Evolutionary conservation across 2,329 filamentous ascomycete genomes (phyloP).

Genomic region (Parastagonospora nodorum): DNA sequence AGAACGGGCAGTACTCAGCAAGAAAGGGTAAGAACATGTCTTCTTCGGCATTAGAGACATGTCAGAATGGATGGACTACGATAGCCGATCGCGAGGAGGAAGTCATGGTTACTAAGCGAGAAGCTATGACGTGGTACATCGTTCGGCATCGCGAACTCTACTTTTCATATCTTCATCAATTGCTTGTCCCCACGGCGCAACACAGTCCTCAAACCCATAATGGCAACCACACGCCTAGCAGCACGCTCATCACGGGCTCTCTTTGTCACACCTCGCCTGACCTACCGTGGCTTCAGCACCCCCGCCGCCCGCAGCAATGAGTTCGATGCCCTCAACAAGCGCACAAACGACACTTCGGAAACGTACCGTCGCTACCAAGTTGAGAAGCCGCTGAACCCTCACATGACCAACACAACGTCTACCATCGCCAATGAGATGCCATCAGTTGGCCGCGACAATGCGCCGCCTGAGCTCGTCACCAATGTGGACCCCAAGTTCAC

Average conservation of each 20-base stretch:
- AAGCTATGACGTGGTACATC: neutral
- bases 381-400: conserved; percentile 63
- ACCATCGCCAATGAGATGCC: conserved; percentile 68
- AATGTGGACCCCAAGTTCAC: conserved; percentile 61
- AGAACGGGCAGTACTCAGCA: too few relatives aligned
- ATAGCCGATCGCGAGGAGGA: neutral
- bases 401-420: conserved; percentile 67
- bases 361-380: conserved; percentile 62
- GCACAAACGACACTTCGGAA: conserved; percentile 58
- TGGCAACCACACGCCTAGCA: conserved; percentile 54
- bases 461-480: conserved; percentile 65
- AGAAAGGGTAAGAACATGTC: too few relatives aligned
- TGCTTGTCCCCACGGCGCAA: neutral
- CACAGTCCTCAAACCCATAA: conserved; percentile 26
- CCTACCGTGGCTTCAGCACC: conserved; percentile 45
- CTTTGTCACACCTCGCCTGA: conserved; percentile 40
- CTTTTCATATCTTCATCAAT: neutral
- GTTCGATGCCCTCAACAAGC: conserved; percentile 54
- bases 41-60: too few relatives aligned
- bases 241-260: conserved; percentile 53
- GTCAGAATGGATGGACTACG: too few relatives aligned
- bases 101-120: neutral
- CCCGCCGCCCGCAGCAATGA: conserved; percentile 42
- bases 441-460: conserved; percentile 59
- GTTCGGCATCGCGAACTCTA: neutral